A percentile compares a stretch with the other conserved stretches of the same genome.
Evolutionary conservation across 129 eudicot genomes (phyloP).

Genomic region (Daucus carota): DH1_v3.0 NC_030389.2:27654501-27655000

Average conservation of each 20-base stretch:
- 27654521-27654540: constrained; percentile 5
- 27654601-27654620: neutral
- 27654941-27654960: neutral
- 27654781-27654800: neutral
- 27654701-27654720: neutral
- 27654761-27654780: neutral
- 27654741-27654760: constrained; percentile 7
- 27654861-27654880: neutral
- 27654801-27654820: neutral
- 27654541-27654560: neutral
- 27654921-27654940: too few species aligned
- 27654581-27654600: neutral
- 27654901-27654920: too few species aligned
- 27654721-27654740: neutral
- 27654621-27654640: too few species aligned
- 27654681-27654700: neutral
- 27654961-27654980: neutral
- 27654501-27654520: constrained; percentile 5
- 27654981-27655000: neutral
- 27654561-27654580: neutral
- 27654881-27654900: too few species aligned
- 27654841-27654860: neutral
- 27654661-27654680: neutral
- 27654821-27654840: neutral
- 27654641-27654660: neutral